Base-by-base conservation (phyloP, 106 monocot genomes). In the Acanthochlamys bracteata region DNA sequence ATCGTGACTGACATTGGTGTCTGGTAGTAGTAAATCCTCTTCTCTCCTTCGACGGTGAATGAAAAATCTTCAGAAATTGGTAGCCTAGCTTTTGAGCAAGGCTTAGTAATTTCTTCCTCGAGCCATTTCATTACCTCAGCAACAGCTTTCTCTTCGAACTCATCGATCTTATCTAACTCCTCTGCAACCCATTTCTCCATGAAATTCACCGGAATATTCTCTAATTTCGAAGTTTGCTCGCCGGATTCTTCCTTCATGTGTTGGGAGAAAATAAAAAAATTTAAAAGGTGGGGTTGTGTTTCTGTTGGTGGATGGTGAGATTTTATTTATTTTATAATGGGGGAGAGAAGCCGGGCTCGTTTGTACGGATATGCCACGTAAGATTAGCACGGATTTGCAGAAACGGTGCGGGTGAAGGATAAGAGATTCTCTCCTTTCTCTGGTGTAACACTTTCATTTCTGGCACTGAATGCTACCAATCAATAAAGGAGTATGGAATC, bases 61-160 rank as follows among this genome's bases (percentile, higher is more conserved):
- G 58, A 41, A 33, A 33, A 33, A 33, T 33, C 33, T 33, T 33
- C 33, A 33, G 33, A 1, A 33, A 33, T 33, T 33, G 33, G 33
- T 33, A 6, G 33, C 1, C 33, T 33, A 33, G 33, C 4, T 33
- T 33, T 33, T n/a, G 41, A 51, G 16, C 55, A 52, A 11, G 61
- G 51, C 39, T 41, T 33, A 10, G 16, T 24, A 21, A 64, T 63
- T 53, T 63, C 63, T 20, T 71, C 63, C 24, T 63, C 53, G 20
- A 55, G 63, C 27, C 55, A 40, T 41, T 42, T 54, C 53, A 63
- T 71, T 20, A 64, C 63, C 41, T 40, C 62, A 15, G 13, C 54
- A 41, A 71, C 41, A 52, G 61, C 40, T 25, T 51, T 53, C 55
- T 71, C 71, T 24, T 63, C 71, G 39, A 64, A 54, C 54, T 71